Evolutionary conservation across 1,284 basidiomycete species (phyloP), one percentile per base, ranked within the genome.

Genomic region (Malassezia sp.): DNA sequence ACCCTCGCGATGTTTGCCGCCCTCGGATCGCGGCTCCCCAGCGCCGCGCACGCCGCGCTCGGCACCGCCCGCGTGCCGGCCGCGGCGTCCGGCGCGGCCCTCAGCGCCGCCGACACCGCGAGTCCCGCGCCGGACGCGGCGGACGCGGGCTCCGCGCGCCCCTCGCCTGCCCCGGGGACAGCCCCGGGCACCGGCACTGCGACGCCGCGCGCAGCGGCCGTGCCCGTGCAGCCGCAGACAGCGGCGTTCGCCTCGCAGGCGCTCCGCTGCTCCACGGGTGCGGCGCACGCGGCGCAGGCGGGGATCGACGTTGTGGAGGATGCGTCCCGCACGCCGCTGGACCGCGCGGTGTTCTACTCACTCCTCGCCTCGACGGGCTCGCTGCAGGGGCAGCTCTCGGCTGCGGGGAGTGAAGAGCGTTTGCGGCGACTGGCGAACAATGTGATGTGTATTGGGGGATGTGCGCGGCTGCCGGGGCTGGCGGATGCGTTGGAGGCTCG

Each of bases 291-390:
- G 23, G 44, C 32, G 12, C n/a, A 36, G 29, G 23, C 32, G 8
- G 44, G 40, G 14, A 81, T 88, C 60, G 86, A 90, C 67, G 78
- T 89, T 5, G 76, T 76, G 45, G 80, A 78, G 56, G 90, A 95
- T 73, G 83, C 91, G 22, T 81, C 82, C 70, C 88, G 89, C 71
- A 77, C 91, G 30, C 86, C 91, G 0, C 76, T 97, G 42, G 93
- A 97, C 65, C 84, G 86, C 10, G 93, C 90, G 2, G 85, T 96
- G 53, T 87, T 88, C 71, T 47, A 55, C 49, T 50, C 51, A n/a
- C 80, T 90, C 14, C 77, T 87, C 8, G 81, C 85, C 9, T 57
- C 54, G n/a, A 56, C 63, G 15, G 55, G 56, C 10, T 49, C 51
- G 20, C 41, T 48, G 4, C 23, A 40, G 12, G 48, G 48, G 3